A percentile compares a stretch with the other conserved stretches of the same genome.
These are phyloP conservation scores for Hypoxylon subgilvum DNA, from an alignment of 495 filamentous ascomycete genomes.

Conservation along the genomic window DNA sequence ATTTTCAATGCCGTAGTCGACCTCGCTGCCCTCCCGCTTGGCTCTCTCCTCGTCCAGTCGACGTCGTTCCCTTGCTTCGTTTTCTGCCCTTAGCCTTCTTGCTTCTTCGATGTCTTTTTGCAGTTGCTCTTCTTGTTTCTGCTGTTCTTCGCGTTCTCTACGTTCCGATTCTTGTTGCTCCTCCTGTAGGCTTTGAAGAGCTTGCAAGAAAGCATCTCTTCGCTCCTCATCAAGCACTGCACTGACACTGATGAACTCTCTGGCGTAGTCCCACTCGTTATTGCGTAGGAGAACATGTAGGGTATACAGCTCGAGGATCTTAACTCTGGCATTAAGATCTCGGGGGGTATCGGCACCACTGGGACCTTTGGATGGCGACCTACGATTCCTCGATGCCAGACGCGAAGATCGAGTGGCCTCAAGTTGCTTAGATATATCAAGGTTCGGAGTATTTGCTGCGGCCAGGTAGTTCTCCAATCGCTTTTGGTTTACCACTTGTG, in stretches of 20 bases:
- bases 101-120: conserved; percentile 67
- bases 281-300: conserved; percentile 90
- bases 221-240: conserved; percentile 90
- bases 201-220: conserved; percentile 82
- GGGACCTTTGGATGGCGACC: conserved; percentile 47
- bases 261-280: conserved; percentile 92
- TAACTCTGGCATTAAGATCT: conserved; percentile 75
- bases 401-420: conserved; percentile 39
- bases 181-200: conserved; percentile 73
- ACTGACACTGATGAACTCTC: conserved; percentile 83
- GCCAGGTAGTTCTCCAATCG: conserved; percentile 91
- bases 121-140: conserved; percentile 63
- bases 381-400: conserved; percentile 30
- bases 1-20: conserved; percentile 58
- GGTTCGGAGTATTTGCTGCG: conserved; percentile 69
- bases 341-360: conserved; percentile 77
- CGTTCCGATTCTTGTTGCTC: conserved; percentile 69
- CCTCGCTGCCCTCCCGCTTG: conserved; percentile 48
- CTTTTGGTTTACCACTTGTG: conserved; percentile 81
- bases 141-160: conserved; percentile 66
- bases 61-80: conserved; percentile 58
- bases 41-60: conserved; percentile 53
- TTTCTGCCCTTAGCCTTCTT: conserved; percentile 55
- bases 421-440: conserved; percentile 69
- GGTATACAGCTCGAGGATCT: conserved; percentile 91